Conservation (phyloP, 352 stramenopile genomes). For the Phytophthora megakarya region DNA sequence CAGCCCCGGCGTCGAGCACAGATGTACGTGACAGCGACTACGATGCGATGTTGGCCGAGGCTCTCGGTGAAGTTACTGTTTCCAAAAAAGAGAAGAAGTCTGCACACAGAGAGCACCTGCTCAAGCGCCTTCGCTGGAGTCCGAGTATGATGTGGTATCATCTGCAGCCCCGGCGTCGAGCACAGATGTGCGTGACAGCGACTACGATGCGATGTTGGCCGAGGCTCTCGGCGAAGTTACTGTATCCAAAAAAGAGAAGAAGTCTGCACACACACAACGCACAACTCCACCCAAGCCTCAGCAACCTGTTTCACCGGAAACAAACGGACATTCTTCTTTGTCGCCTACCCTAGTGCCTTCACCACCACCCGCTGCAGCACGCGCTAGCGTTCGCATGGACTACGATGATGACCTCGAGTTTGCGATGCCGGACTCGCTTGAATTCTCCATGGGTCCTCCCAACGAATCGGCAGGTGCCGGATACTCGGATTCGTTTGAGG, state of each 20-base stretch:
- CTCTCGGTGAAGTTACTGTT: conserved; percentile 36
- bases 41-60: conserved; percentile 36
- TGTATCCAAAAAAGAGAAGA: conserved; percentile 31
- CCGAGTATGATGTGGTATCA: conserved; percentile 32
- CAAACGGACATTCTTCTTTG: conserved; percentile 2
- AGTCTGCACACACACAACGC: conserved; percentile 4
- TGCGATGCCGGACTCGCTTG: conserved; percentile 47
- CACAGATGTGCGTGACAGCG: conserved; percentile 34
- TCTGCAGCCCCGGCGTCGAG: conserved; percentile 22
- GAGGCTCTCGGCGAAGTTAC: conserved; percentile 38
- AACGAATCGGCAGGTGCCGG: conserved; percentile 15
- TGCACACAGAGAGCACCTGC: conserved; percentile 9
- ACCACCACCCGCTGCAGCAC: conserved; percentile 18
- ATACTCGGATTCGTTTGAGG: conserved; percentile 25
- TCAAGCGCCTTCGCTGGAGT: conserved; percentile 16
- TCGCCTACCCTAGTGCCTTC: conserved; percentile 24
- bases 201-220: conserved; percentile 40
- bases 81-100: conserved; percentile 28
- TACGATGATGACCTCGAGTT: conserved; percentile 78
- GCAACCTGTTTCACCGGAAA: conserved; percentile 9
- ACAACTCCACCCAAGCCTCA: background rate
- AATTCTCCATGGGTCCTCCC: conserved; percentile 38
- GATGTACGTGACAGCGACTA: conserved; percentile 41
- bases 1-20: conserved; percentile 13
- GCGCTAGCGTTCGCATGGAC: conserved; percentile 43